A percentile compares a stretch with the other conserved stretches of the same genome.
Evolutionary conservation across 192 early-diverging fungal species (phyloP).

Genomic region (Gonapodya sp.): DNA sequence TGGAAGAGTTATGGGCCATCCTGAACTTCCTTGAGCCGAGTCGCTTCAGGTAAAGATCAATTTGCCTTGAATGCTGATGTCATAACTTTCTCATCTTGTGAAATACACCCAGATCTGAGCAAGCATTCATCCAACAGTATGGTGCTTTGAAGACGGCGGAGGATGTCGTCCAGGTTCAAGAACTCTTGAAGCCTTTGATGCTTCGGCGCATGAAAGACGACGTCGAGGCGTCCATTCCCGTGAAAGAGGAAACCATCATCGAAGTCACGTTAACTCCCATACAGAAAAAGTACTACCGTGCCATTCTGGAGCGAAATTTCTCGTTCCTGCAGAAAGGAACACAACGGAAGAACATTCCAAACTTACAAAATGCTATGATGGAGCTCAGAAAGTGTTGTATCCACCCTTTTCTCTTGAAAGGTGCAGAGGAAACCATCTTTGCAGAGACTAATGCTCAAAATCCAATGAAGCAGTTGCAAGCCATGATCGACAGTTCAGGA

Average conservation of each 20-base stretch:
- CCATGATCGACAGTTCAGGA: conserved; percentile 66
- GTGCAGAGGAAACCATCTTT: conserved; percentile 70
- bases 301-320: conserved; percentile 75
- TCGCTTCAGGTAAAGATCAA: conserved; percentile 37
- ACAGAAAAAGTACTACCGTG: conserved; percentile 78
- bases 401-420: conserved; percentile 71
- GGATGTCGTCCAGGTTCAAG: conserved; percentile 72
- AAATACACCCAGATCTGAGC: conserved; percentile 35
- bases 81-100: background rate
- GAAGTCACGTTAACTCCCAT: conserved; percentile 76
- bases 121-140: conserved; percentile 57
- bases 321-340: conserved; percentile 68
- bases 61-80: background rate
- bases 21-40: conserved; percentile 74
- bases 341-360: conserved; percentile 54
- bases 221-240: conserved; percentile 76
- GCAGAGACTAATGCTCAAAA: conserved; percentile 47
- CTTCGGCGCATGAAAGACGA: conserved; percentile 80
- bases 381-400: conserved; percentile 84
- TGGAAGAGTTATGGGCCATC: conserved; percentile 73
- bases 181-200: conserved; percentile 73
- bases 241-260: conserved; percentile 85
- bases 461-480: conserved; percentile 52
- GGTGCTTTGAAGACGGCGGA: conserved; percentile 53
- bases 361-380: conserved; percentile 80